Conservation (phyloP, 139 green algal species). For the Chlorella sp. region DNA sequence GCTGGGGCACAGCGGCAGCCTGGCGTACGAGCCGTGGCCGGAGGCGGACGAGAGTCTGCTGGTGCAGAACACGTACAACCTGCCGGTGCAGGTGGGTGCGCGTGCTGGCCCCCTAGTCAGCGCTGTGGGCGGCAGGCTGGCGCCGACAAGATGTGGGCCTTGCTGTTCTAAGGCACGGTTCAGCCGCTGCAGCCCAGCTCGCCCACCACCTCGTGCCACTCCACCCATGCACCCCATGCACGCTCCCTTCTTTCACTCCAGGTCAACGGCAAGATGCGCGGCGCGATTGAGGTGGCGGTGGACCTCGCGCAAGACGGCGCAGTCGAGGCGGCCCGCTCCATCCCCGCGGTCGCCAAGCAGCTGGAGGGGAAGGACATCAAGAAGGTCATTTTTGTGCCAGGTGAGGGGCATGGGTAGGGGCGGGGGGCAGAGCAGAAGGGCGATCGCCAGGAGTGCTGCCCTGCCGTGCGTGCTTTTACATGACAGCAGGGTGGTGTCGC, state of each 20-base stretch:
- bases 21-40: constrained; percentile 92
- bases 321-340: constrained; percentile 66
- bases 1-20: constrained; percentile 68
- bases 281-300: constrained; percentile 79
- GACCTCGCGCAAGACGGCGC: constrained; percentile 75
- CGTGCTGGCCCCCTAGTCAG: too few relatives aligned
- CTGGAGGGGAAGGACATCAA: constrained; percentile 86
- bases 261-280: constrained; percentile 95
- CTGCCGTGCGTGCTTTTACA: too few relatives aligned
- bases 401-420: too few relatives aligned
- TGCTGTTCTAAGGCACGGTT: too few relatives aligned
- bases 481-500: too few relatives aligned
- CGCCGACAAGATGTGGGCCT: too few relatives aligned
- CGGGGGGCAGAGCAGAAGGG: too few relatives aligned
- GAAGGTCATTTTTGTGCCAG: constrained; percentile 94
- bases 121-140: too few relatives aligned
- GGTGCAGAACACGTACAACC: constrained; percentile 80
- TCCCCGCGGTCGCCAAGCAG: constrained; percentile 66
- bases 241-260: constrained; percentile 48
- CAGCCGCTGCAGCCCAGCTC: too few relatives aligned
- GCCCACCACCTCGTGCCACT: too few relatives aligned
- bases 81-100: constrained; percentile 83
- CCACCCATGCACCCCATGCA: too few relatives aligned
- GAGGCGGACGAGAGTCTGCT: constrained; percentile 79
- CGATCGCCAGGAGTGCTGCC: too few relatives aligned